A percentile compares a stretch with the other conserved stretches of the same genome.
Evolutionary conservation across 2,329 filamentous ascomycete species (phyloP).

Genomic region (Penicillium sp.): DNA sequence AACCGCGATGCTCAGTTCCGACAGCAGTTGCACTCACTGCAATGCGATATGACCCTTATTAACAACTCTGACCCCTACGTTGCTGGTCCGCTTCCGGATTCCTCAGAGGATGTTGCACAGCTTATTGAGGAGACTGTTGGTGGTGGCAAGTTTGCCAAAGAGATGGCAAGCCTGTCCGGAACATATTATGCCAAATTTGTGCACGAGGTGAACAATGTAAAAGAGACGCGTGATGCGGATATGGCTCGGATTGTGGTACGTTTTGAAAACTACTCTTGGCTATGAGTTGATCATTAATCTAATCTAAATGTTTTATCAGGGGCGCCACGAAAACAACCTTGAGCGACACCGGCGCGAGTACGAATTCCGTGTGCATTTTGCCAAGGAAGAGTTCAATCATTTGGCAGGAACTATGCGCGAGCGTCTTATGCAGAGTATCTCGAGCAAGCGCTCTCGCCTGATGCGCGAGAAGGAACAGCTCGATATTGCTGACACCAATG

Average conservation of each 20-base stretch:
- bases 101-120: constrained; percentile 65
- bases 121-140: constrained; percentile 58
- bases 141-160: constrained; percentile 66
- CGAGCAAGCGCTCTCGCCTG: constrained; percentile 57
- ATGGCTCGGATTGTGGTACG: constrained; percentile 78
- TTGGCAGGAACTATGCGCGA: constrained; percentile 61
- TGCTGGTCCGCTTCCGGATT: constrained; percentile 65
- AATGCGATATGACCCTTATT: constrained; percentile 84
- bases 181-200: constrained; percentile 83
- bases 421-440: constrained; percentile 58
- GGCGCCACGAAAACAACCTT: constrained; percentile 57
- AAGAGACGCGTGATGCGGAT: constrained; percentile 83
- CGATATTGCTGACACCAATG: constrained; percentile 65
- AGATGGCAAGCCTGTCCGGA: constrained; percentile 65
- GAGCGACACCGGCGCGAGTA: constrained; percentile 58
- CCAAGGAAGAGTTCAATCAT: constrained; percentile 62
- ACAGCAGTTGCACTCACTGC: constrained; percentile 86
- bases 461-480: constrained; percentile 66
- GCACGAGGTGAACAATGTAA: constrained; percentile 79
- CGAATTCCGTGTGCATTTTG: constrained; percentile 60
- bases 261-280: constrained; percentile 1
- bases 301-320: constrained; percentile 37
- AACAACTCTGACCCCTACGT: constrained; percentile 80
- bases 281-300: not conserved
- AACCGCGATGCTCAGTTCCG: constrained; percentile 83